Base-by-base conservation (phyloP, 208 protist species). In the Acanthamoeba culbertsoni region DNA sequence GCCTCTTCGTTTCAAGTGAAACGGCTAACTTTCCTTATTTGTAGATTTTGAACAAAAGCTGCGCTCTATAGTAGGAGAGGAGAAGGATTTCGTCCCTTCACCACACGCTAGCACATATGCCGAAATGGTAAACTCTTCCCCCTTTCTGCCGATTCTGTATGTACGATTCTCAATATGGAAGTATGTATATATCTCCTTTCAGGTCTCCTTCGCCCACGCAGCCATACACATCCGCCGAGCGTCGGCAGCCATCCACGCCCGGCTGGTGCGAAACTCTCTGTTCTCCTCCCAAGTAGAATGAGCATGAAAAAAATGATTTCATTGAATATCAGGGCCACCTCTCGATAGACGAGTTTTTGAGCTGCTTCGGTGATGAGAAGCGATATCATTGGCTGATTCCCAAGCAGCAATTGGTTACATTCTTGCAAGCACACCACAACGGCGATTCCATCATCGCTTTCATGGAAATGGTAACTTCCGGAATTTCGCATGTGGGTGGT, bases 391-490 rank as follows among this genome's bases (percentile, higher is more conserved):
- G 82, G 82, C 23, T 90, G 20, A 43, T 90, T n/a, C 82, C 82
- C 1, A 62, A 62, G 37, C 16, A 43, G 7, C 48, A 90, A 51
- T 43, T 90, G 8, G 1, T 6, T 68, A 10, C 82, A 7, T 48
- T 90, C 53, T 35, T 71, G 31, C 48, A 90, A 33, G 82, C 82
- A 14, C 82, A 90, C 31, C 48, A 65, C 28, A 65, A 62, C 10
- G 82, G 82, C 31, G 82, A 90, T 20, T 35, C 82, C 16, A 14
- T 90, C 6, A 68, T 90, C 51, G 82, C 82, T 1, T 90, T 90
- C 40, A 90, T 90, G 82, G 82, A 90, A 65, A 62, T 90, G 82
- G 82, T 90, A 28, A n/a, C n/a, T n/a, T n/a, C n/a, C n/a, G n/a
- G n/a, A n/a, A n/a, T n/a, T n/a, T n/a, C n/a, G n/a, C n/a, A n/a